Evolutionary conservation across 2,329 filamentous ascomycete species (phyloP), one percentile per base, ranked within the genome.

Genomic region (Pseudogymnoascus sp.): DNA sequence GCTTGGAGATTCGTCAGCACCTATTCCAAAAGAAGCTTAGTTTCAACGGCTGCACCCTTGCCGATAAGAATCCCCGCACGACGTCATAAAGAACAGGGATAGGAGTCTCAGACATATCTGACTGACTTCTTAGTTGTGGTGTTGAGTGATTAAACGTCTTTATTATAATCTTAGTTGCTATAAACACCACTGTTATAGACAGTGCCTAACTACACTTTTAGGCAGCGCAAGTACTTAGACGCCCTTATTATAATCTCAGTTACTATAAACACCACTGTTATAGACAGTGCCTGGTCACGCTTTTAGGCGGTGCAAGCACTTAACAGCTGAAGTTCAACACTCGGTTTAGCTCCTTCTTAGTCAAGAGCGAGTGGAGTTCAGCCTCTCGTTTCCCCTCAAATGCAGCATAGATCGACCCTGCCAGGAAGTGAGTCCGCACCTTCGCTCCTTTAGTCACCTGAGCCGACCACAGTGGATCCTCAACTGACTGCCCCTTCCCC

Each of bases 81-180:
- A 56, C 50, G 50, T 56, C 50, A 56, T 56, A 56, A 56, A 33
- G 5, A 33, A 10, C 50, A 56, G 50, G 50, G 50, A n/a, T 56
- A 33, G 50, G 26, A 31, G 46, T 53, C 44, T 11, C 44, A 29
- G 15, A 44, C 9, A 44, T 15, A 17, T 17, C 37, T 38, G n/a
- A n/a, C n/a, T n/a, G n/a, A n/a, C n/a, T n/a, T n/a, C n/a, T n/a
- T n/a, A n/a, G n/a, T n/a, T n/a, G n/a, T n/a, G n/a, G n/a, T n/a
- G n/a, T n/a, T n/a, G n/a, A n/a, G n/a, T n/a, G n/a, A n/a, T n/a
- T n/a, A n/a, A n/a, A n/a, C n/a, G n/a, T n/a, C n/a, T n/a, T n/a
- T n/a, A n/a, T n/a, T n/a, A n/a, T n/a, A n/a, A n/a, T n/a, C n/a
- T n/a, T n/a, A n/a, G n/a, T n/a, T n/a, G n/a, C n/a, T n/a, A n/a